A percentile compares a stretch with the other conserved stretches of the same genome.
These are phyloP conservation scores for Hymenoscyphus linearis DNA, from an alignment of 2,329 filamentous ascomycete species.

Conservation along the genomic window DNA sequence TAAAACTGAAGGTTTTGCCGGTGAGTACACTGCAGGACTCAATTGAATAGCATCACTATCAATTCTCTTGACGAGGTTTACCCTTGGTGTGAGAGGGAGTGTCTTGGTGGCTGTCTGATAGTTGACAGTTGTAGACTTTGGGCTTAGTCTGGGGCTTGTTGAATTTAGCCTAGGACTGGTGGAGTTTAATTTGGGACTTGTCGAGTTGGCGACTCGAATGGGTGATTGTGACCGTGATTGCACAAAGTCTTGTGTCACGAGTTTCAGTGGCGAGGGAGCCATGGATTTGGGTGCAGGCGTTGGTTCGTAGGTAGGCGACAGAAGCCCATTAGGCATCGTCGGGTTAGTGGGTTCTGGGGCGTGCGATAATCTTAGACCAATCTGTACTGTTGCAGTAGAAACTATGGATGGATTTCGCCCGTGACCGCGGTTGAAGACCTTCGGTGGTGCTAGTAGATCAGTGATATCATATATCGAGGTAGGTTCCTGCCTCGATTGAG, in stretches of 20 bases:
- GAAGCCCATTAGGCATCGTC: constrained; percentile 23
- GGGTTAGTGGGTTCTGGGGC: constrained; percentile 10
- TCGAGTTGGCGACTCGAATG: not conserved
- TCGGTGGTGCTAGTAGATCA: constrained; percentile 25
- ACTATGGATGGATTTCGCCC: constrained; percentile 55
- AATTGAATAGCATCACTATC: constrained; percentile 25
- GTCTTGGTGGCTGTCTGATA: constrained; percentile 8
- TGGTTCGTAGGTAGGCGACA: constrained; percentile 34
- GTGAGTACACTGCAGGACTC: constrained; percentile 46
- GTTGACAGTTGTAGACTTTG: constrained; percentile 1
- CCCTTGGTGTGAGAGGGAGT: constrained; percentile 12
- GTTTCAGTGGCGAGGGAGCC: constrained; percentile 21
- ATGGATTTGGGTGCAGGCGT: constrained; percentile 24
- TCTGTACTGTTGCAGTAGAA: constrained; percentile 66
- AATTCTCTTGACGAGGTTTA: constrained; percentile 6
- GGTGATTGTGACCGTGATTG: constrained; percentile 1
- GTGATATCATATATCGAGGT: constrained; percentile 30
- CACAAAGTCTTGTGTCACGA: constrained; percentile 7
- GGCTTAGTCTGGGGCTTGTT: constrained; percentile 4
- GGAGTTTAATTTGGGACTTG: not conserved
- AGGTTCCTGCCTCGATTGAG: constrained; percentile 12
- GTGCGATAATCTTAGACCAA: constrained; percentile 61
- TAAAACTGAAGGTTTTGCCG: constrained; percentile 1
- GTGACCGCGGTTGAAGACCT: constrained; percentile 21
- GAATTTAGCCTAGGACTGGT: not conserved